Base-by-base conservation (phyloP, 805 yeast genomes). In the Lipomyces lipofer region DNA sequence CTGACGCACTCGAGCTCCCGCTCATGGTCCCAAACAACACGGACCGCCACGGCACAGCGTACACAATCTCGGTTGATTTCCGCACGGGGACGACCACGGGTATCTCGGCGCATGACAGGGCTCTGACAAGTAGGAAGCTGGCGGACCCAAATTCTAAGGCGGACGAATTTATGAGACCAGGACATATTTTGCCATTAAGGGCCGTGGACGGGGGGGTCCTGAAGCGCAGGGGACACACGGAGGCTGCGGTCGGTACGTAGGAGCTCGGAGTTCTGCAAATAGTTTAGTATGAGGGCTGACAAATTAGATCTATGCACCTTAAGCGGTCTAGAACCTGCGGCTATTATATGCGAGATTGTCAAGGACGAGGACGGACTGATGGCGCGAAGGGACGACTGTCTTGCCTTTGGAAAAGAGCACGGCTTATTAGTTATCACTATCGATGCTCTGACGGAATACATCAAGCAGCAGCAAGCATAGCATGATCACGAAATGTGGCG, bases 11-110 rank as follows among this genome's bases (percentile, higher is more conserved):
- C 47, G 85, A 85, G 39, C 78, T 94, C 53, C 96, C 91, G 42
- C 78, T 87, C 48, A 85, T 94, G 94, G 71, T 83, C 51, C 74
- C 78, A 51, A 73, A 77, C 52, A 73, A 76, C 51, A 73, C 81
- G 10, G 99, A 94, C 68, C 83, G 95, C 68, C 97, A 94, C 64
- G 95, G 96, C 9, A 94, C 99, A 1, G 98, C 98, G 1, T 94
- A 94, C 72, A 94, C 99, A 1, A 83, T 94, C 46, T 89, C 97
- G 1, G 88, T 88, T 49, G 99, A 94, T 68, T 83, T 74, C 59
- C 82, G 80, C 32, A 85, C 85, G 53, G 96, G 96, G 32, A 91
- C 98, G 33, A 89, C 98, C 10, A 94, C 99, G 0, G 99, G 99
- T 10, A 94, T 94, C 47, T 86, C 95, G 24, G 97, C 99, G 8